Conservation (phyloP, 2,329 filamentous ascomycete genomes). For the Aspergillus sp. region DNA sequence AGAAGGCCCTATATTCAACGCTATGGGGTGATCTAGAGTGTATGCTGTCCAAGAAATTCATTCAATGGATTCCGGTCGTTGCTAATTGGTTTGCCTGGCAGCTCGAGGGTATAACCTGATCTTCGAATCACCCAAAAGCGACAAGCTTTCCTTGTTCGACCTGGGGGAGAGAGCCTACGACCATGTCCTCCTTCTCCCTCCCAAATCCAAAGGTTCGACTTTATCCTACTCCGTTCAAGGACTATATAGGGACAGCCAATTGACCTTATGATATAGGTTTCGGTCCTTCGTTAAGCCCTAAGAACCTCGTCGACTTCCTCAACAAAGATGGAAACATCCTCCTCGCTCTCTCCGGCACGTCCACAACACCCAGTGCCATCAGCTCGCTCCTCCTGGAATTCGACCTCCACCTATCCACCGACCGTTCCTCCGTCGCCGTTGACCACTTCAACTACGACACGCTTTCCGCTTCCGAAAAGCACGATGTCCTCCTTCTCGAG, state of each 20-base stretch:
- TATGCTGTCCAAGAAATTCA: conserved; percentile 20
- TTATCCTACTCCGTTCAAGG: neutral
- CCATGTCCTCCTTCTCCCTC: conserved; percentile 84
- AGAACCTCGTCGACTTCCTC: conserved; percentile 84
- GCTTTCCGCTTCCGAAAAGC: conserved; percentile 71
- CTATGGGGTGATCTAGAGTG: conserved; percentile 59
- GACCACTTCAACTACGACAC: conserved; percentile 96
- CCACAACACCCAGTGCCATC: conserved; percentile 69
- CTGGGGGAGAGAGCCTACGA: conserved; percentile 88
- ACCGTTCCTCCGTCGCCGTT: conserved; percentile 81
- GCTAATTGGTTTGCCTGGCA: conserved; percentile 39
- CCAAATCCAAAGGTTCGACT: conserved; percentile 76
- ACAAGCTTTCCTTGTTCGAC: conserved; percentile 74
- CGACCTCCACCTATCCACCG: conserved; percentile 81
- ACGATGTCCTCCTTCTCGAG: conserved; percentile 82
- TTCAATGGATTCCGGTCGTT: conserved; percentile 9
- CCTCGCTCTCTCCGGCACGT: conserved; percentile 73
- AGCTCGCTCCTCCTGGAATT: conserved; percentile 80
- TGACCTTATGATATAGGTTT: conserved; percentile 60
- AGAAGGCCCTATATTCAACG: conserved; percentile 79
- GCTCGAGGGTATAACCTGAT: conserved; percentile 78
- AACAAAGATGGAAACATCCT: conserved; percentile 91
- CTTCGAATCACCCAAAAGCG: conserved; percentile 81
- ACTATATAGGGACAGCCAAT: conserved; percentile 16
- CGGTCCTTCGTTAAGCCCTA: conserved; percentile 83